These are phyloP conservation scores for Pythium insidiosum DNA, from an alignment of 352 stramenopile species.

Conservation along the genomic window DNA sequence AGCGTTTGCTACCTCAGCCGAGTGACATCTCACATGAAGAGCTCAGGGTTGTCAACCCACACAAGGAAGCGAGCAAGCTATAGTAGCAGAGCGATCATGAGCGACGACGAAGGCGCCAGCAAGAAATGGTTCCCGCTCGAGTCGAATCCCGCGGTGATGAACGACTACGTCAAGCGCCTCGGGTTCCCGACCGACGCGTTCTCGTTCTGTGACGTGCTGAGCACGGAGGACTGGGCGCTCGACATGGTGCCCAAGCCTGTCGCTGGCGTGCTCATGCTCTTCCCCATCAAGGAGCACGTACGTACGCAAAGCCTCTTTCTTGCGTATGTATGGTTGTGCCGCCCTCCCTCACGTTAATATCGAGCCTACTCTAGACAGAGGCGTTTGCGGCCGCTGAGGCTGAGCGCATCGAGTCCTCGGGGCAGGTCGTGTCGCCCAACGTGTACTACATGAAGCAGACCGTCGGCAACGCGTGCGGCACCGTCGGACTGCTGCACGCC, in stretches of 20 bases:
- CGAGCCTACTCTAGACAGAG: conserved; percentile 44
- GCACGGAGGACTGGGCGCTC: conserved; percentile 94
- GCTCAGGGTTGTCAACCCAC: too few relatives aligned
- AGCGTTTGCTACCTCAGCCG: too few relatives aligned
- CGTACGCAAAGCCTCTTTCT: conserved; percentile 3
- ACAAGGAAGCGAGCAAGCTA: too few relatives aligned
- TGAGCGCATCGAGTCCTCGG: conserved; percentile 51
- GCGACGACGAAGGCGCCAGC: conserved; percentile 23
- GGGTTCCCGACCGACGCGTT: conserved; percentile 84
- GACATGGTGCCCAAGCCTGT: conserved; percentile 94
- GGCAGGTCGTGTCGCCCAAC: conserved; percentile 64
- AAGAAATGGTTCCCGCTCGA: conserved; percentile 90
- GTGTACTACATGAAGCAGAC: conserved; percentile 94
- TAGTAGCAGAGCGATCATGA: conserved; percentile 11
- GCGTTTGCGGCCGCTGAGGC: conserved; percentile 67
- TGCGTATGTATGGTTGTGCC: too few relatives aligned
- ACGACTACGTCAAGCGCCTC: conserved; percentile 91
- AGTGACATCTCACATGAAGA: too few relatives aligned
- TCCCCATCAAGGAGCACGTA: conserved; percentile 90
- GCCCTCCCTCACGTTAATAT: conserved; percentile 2
- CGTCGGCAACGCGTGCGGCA: conserved; percentile 96
- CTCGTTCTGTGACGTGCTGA: conserved; percentile 93
- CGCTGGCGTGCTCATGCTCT: conserved; percentile 92
- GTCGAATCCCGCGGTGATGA: conserved; percentile 94
- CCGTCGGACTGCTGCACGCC: conserved; percentile 92